These are phyloP conservation scores for Ceratobasidium sp. DNA, from an alignment of 1,284 basidiomycete species.

Conservation along the genomic window DNA sequence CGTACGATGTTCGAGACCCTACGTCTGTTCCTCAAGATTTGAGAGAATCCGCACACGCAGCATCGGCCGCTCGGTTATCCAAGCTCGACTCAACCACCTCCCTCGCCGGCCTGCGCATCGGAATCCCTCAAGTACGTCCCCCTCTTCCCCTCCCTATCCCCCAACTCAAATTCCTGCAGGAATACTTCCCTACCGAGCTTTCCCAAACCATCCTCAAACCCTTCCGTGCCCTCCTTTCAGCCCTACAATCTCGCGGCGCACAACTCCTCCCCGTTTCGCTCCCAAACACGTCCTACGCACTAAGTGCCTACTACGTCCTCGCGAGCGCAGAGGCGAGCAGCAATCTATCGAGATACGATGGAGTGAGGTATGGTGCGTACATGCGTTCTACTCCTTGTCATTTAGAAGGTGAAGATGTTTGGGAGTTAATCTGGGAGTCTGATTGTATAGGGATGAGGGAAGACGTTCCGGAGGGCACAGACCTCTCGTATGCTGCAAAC, in stretches of 20 bases:
- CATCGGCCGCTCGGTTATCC: not conserved
- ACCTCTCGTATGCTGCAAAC: conserved; percentile 63
- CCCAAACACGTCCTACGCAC: conserved; percentile 80
- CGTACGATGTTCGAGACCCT: conserved; percentile 82
- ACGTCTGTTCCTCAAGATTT: conserved; percentile 71
- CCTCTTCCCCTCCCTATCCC: not conserved
- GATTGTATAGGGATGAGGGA: conserved; percentile 64
- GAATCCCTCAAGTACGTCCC: conserved; percentile 68
- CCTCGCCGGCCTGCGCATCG: conserved; percentile 68
- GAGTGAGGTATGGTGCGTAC: conserved; percentile 68
- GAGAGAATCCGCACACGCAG: conserved; percentile 54
- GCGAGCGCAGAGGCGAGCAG: conserved; percentile 95
- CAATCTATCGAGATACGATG: conserved; percentile 92
- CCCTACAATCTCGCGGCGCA: conserved; percentile 73
- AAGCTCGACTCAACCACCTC: conserved; percentile 3
- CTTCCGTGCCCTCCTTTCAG: conserved; percentile 65
- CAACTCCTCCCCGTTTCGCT: conserved; percentile 80
- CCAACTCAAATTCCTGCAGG: conserved; percentile 60
- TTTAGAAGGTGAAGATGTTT: not conserved
- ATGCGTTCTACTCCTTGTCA: not conserved
- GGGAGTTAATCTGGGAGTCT: not conserved
- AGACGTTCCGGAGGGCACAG: conserved; percentile 60
- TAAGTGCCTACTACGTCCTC: conserved; percentile 96
- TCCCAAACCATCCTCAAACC: conserved; percentile 64
- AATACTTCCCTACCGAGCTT: conserved; percentile 86